These are phyloP conservation scores for Pichia sporocuriosa DNA, from an alignment of 805 yeast species.

Conservation along the genomic window DNA sequence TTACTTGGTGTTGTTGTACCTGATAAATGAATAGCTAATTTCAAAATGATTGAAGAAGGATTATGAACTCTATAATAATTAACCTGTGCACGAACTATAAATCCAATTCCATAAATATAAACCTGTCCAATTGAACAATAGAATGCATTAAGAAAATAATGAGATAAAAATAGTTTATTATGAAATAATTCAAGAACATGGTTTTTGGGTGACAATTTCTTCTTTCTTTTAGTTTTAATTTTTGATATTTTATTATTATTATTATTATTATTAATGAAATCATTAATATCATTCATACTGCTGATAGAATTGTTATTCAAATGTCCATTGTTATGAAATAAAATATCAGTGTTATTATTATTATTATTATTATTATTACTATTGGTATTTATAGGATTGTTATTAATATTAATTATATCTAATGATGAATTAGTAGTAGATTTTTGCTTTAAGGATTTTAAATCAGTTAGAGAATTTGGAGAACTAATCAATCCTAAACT, in stretches of 20 bases:
- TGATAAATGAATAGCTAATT: slow-evolving; percentile 1
- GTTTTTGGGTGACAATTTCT: slow-evolving; percentile 15
- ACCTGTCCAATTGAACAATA: slow-evolving; percentile 63
- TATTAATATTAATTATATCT: too few species aligned
- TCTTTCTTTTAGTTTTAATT: slow-evolving; percentile 5
- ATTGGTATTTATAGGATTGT: not conserved
- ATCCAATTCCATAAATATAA: slow-evolving; percentile 70
- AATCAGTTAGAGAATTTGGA: not conserved
- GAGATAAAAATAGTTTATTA: slow-evolving; percentile 39
- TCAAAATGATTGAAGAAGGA: slow-evolving; percentile 2
- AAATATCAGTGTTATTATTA: not conserved
- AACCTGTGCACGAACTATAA: slow-evolving; percentile 48
- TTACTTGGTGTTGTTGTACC: slow-evolving; percentile 20
- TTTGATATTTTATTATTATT: not conserved
- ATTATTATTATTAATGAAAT: slow-evolving; percentile 2
- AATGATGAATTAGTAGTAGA: not conserved
- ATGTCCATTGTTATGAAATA: not conserved
- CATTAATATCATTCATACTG: not conserved
- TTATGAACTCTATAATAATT: slow-evolving; percentile 18
- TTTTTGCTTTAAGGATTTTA: not conserved
- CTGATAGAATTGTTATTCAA: not conserved
- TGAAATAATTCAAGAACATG: slow-evolving; percentile 25
- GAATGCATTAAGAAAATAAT: slow-evolving; percentile 48
- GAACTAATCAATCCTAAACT: not conserved
- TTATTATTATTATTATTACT: not conserved